Conservation (phyloP, 495 filamentous ascomycete genomes). For the Podospora tetraspora region DNA sequence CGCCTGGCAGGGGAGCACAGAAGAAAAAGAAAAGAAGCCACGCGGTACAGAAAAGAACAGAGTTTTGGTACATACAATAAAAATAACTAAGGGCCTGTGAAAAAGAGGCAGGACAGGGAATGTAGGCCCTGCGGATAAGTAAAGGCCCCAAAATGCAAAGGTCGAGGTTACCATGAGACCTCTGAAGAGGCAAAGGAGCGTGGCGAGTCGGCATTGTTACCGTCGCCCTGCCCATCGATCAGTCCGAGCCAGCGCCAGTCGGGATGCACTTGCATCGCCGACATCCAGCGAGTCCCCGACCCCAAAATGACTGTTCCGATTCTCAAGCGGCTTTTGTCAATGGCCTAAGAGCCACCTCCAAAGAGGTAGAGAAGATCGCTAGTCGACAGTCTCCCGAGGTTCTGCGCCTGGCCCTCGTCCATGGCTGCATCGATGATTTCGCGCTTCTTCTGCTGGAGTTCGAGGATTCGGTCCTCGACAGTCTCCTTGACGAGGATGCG, state of each 20-base stretch:
- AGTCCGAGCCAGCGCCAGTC: neutral
- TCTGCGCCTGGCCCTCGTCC: conserved; percentile 68
- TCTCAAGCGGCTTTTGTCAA: neutral
- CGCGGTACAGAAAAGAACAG: neutral
- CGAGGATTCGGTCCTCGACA: conserved; percentile 85
- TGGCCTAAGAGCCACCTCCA: neutral
- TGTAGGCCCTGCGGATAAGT: neutral
- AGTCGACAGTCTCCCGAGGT: conserved; percentile 55
- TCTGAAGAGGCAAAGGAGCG: neutral
- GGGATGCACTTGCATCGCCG: neutral
- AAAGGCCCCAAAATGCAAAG: neutral
- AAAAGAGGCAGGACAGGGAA: neutral
- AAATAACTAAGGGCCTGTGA: neutral
- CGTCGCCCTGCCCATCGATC: neutral
- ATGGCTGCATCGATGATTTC: conserved; percentile 73
- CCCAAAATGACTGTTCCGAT: neutral
- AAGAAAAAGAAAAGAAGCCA: neutral
- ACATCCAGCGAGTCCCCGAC: neutral
- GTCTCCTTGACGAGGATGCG: conserved; percentile 71
- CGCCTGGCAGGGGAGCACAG: neutral
- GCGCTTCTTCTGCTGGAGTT: conserved; percentile 79
- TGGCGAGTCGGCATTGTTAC: neutral
- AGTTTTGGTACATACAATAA: neutral
- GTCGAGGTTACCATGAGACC: neutral
- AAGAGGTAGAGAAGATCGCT: conserved; percentile 69